Conservation (phyloP, 129 eudicot genomes). For the Helichrysum umbraculigerum region DNA sequence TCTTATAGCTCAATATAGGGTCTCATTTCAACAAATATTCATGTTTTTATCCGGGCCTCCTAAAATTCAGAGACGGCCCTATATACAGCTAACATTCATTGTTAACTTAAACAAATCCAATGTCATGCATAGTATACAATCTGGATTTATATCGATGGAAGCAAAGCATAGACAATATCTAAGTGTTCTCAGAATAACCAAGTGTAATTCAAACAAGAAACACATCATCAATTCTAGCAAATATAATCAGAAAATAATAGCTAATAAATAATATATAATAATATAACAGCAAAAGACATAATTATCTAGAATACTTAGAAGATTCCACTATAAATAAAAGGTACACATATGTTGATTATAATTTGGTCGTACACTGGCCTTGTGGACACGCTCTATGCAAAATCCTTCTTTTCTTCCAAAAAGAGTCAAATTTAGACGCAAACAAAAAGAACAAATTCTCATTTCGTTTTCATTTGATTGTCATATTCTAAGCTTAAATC, state of each 20-base stretch:
- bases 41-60: no score
- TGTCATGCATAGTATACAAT: not conserved
- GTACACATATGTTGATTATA: not conserved
- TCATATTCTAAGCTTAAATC: conserved; percentile 3
- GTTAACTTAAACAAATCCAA: not conserved
- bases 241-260: not conserved
- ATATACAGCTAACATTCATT: no score
- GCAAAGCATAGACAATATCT: no score
- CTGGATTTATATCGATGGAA: no score
- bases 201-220: not conserved
- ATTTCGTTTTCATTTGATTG: not conserved
- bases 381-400: not conserved
- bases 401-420: not conserved
- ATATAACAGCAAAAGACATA: not conserved
- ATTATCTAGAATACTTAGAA: not conserved
- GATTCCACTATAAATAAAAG: not conserved
- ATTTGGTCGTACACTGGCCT: not conserved
- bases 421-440: not conserved
- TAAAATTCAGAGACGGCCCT: no score
- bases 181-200: no score
- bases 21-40: no score
- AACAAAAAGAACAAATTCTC: not conserved
- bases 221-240: not conserved
- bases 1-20: no score
- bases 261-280: no score